Evolutionary conservation across 257 asterid genomes (phyloP).

Genomic region (Lithospermum erythrorhizon): DNA sequence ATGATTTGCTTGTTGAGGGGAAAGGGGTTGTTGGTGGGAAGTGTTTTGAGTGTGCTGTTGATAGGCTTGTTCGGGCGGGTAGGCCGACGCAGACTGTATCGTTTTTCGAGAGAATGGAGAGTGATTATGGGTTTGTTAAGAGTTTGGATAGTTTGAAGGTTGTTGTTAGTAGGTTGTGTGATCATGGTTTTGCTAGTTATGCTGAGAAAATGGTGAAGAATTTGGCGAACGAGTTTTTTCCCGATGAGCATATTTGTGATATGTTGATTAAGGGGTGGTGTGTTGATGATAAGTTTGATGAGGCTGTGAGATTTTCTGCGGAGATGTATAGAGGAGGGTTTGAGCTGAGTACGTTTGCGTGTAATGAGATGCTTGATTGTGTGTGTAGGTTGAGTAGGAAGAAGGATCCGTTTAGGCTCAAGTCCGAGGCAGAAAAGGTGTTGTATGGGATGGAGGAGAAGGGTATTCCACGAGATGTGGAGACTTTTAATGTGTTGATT

Average conservation of each 20-base stretch:
- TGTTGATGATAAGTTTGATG: slow-evolving; percentile 66
- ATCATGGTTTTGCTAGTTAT: slow-evolving; percentile 58
- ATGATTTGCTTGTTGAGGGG: slow-evolving; percentile 53
- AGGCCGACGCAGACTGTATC: slow-evolving; percentile 53
- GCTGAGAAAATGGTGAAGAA: slow-evolving; percentile 91
- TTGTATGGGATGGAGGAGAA: slow-evolving; percentile 66
- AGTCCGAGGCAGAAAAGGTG: slow-evolving; percentile 43
- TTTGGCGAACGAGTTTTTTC: slow-evolving; percentile 78
- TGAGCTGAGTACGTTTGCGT: slow-evolving; percentile 45
- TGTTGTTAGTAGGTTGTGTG: slow-evolving; percentile 55
- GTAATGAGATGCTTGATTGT: slow-evolving; percentile 74
- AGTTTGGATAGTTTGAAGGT: slow-evolving; percentile 44
- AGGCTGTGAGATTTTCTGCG: slow-evolving; percentile 55
- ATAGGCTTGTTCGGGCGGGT: slow-evolving; percentile 80
- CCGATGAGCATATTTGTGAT: slow-evolving; percentile 72
- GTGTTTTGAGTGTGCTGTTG: slow-evolving; percentile 52
- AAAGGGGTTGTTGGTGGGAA: slow-evolving; percentile 41
- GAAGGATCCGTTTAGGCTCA: slow-evolving; percentile 73
- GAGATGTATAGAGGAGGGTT: slow-evolving; percentile 92
- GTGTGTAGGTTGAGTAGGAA: slow-evolving; percentile 73
- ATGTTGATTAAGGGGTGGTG: slow-evolving; percentile 76
- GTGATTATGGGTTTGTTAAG: slow-evolving; percentile 54
- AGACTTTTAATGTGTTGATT: slow-evolving; percentile 74
- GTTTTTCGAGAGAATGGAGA: slow-evolving; percentile 64
- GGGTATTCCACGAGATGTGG: slow-evolving; percentile 81